A percentile compares a stretch with the other conserved stretches of the same genome.
These are phyloP conservation scores for Elongisporangium anandrum DNA, from an alignment of 352 stramenopile species.

Conservation along the genomic window DNA sequence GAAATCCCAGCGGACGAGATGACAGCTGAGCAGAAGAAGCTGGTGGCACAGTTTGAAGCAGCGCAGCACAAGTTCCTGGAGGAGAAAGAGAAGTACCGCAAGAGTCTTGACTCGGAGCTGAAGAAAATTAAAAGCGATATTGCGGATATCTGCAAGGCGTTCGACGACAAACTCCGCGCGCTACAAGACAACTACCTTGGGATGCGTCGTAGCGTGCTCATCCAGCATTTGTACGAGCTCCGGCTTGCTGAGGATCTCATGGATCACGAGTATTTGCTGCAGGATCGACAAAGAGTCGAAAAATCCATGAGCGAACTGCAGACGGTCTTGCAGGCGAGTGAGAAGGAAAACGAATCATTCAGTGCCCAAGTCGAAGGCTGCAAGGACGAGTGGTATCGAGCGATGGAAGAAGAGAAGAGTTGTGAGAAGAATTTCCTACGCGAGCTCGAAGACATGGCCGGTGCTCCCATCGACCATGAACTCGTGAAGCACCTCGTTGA, in stretches of 20 bases:
- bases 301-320: slow-evolving; percentile 15
- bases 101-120: slow-evolving; percentile 86
- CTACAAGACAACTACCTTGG: slow-evolving; percentile 55
- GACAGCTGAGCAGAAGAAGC: slow-evolving; percentile 76
- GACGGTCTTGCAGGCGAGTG: slow-evolving; percentile 12
- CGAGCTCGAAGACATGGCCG: slow-evolving; percentile 68
- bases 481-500: slow-evolving; percentile 66
- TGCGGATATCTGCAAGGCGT: slow-evolving; percentile 68
- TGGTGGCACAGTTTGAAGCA: slow-evolving; percentile 58
- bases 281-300: slow-evolving; percentile 23
- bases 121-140: slow-evolving; percentile 84
- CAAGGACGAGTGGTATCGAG: slow-evolving; percentile 61
- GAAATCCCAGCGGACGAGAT: slow-evolving; percentile 69
- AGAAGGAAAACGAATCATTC: slow-evolving; percentile 51
- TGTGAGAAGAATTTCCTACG: slow-evolving; percentile 56
- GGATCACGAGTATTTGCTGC: slow-evolving; percentile 42
- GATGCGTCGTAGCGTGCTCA: slow-evolving; percentile 39
- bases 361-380: slow-evolving; percentile 39
- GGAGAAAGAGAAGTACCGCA: slow-evolving; percentile 89
- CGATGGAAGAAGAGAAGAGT: slow-evolving; percentile 64
- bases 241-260: slow-evolving; percentile 53
- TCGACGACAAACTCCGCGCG: slow-evolving; percentile 80
- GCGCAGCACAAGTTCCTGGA: slow-evolving; percentile 75
- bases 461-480: slow-evolving; percentile 63
- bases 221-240: slow-evolving; percentile 71